Conservation (phyloP, 768 basidiomycete genomes). For the Chlorophyllum brunneum region DNA sequence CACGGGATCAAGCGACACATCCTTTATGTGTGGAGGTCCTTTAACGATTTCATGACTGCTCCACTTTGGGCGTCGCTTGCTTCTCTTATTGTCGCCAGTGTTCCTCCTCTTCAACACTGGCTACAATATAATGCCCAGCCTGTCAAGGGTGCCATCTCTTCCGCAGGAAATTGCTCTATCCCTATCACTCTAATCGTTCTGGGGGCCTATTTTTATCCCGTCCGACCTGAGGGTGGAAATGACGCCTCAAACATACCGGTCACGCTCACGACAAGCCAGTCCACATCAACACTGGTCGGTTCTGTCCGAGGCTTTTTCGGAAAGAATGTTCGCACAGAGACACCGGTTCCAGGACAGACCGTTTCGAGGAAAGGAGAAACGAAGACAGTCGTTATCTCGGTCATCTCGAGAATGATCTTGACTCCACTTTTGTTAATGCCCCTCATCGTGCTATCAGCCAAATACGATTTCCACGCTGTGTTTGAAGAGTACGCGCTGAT, state of each 20-base stretch:
- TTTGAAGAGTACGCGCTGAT: constrained; percentile 67
- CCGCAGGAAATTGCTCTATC: constrained; percentile 75
- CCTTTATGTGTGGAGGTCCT: constrained; percentile 28
- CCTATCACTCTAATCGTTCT: constrained; percentile 89
- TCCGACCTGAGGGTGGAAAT: constrained; percentile 19
- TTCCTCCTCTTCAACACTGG: constrained; percentile 68
- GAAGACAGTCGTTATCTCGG: constrained; percentile 76
- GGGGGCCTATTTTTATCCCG: constrained; percentile 83
- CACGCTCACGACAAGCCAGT: background rate
- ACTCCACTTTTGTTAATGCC: constrained; percentile 80
- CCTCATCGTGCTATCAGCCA: constrained; percentile 60
- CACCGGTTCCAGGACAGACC: constrained; percentile 5
- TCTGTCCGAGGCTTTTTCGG: background rate
- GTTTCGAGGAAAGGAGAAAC: constrained; percentile 57
- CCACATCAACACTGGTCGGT: background rate
- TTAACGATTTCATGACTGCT: constrained; percentile 82
- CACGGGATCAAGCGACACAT: constrained; percentile 20
- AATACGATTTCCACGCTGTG: constrained; percentile 52
- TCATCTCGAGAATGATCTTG: constrained; percentile 84
- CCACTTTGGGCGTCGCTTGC: constrained; percentile 79
- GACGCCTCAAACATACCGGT: background rate
- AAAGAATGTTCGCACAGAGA: background rate
- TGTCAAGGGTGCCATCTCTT: constrained; percentile 61
- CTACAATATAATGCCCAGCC: constrained; percentile 63
- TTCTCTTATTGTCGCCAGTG: constrained; percentile 74